Conservation (phyloP, 306 rosid genomes). For the Rubus parviflorus region DNA sequence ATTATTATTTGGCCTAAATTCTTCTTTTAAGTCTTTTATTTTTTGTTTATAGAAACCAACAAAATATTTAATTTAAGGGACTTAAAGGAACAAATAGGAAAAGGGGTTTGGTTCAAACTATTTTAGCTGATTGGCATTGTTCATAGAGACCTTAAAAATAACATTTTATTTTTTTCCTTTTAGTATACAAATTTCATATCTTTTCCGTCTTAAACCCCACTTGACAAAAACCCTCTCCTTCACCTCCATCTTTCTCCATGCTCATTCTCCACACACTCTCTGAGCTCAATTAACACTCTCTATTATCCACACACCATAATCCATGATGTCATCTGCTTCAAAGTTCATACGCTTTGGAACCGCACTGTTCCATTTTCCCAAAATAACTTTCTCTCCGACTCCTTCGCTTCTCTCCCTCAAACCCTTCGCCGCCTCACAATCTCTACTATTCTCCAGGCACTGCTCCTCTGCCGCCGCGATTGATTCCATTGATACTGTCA, state of each 20-base stretch:
- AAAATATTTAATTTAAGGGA: too few relatives aligned
- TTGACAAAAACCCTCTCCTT: neutral
- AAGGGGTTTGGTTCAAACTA: too few relatives aligned
- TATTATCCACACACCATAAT: neutral
- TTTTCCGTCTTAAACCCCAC: neutral
- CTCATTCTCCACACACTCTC: neutral
- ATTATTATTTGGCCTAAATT: neutral
- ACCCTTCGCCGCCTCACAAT: slow-evolving; percentile 24
- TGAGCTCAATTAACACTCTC: neutral
- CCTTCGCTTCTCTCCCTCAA: slow-evolving; percentile 34
- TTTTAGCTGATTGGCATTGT: too few relatives aligned
- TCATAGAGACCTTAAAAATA: too few relatives aligned
- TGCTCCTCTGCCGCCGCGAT: slow-evolving; percentile 20
- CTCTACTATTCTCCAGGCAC: slow-evolving; percentile 34
- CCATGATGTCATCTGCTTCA: slow-evolving; percentile 53
- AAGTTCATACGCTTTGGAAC: slow-evolving; percentile 53
- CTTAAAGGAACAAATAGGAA: too few relatives aligned
- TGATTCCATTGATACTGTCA: slow-evolving; percentile 7
- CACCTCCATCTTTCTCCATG: neutral
- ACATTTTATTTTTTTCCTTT: too few relatives aligned
- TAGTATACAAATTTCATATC: too few relatives aligned
- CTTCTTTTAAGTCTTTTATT: too few relatives aligned
- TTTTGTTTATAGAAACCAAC: too few relatives aligned
- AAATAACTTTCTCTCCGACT: slow-evolving; percentile 27
- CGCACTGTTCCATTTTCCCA: slow-evolving; percentile 39